Percentiles rank a stretch among this genome's conserved stretches.
Conservation (phyloP, 1,139 yeast genomes). For the Kodamaea alishanica region DNA sequence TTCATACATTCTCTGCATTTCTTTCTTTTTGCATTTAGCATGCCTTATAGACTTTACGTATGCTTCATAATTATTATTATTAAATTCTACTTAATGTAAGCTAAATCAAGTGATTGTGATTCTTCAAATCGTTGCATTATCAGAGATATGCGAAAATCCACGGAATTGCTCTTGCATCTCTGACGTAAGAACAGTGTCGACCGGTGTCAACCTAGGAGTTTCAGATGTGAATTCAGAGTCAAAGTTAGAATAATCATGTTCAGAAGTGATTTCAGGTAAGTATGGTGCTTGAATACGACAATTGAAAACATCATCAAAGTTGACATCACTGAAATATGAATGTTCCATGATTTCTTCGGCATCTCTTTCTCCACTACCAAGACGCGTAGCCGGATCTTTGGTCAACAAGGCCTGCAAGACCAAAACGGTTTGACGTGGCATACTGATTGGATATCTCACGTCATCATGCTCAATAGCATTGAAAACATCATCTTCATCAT, state of each 20-base stretch:
- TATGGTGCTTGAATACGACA: constrained; percentile 82
- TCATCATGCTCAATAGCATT: constrained; percentile 97
- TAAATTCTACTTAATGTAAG: too few relatives aligned
- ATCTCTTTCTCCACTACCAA: constrained; percentile 85
- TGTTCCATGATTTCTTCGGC: constrained; percentile 94
- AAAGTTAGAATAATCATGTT: constrained; percentile 88
- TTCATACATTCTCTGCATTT: too few relatives aligned
- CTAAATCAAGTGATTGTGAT: neutral
- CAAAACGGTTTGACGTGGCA: constrained; percentile 96
- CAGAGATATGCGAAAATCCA: constrained; percentile 89
- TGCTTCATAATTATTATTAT: too few relatives aligned
- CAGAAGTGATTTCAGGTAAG: constrained; percentile 74
- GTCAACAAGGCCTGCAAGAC: constrained; percentile 86
- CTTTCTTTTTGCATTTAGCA: too few relatives aligned
- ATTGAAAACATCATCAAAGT: constrained; percentile 80
- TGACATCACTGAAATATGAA: constrained; percentile 84
- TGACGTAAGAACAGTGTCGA: constrained; percentile 79
- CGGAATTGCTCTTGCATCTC: constrained; percentile 95
- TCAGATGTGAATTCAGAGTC: constrained; percentile 94
- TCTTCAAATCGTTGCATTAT: constrained; percentile 46
- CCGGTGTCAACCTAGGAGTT: constrained; percentile 93
- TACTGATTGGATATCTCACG: constrained; percentile 94
- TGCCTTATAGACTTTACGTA: too few relatives aligned
- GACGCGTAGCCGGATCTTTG: constrained; percentile 77
- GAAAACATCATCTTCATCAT: constrained; percentile 96